These are phyloP conservation scores for Hymenoscyphus fraxineus DNA, from an alignment of 2,329 filamentous ascomycete genomes.

Conservation along the genomic window DNA sequence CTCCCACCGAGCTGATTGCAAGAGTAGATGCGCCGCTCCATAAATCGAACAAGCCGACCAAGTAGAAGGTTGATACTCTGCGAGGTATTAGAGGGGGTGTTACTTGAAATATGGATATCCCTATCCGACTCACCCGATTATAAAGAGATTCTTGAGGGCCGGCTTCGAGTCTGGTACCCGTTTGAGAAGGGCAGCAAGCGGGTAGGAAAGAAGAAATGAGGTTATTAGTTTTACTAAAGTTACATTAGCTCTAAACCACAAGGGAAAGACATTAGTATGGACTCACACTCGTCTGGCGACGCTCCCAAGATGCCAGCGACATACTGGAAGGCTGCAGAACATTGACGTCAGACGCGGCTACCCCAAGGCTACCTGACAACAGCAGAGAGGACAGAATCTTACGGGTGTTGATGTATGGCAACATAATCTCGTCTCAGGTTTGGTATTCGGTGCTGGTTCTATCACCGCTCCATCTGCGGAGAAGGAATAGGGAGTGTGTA, in stretches of 20 bases:
- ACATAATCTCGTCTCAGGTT: constrained; percentile 42
- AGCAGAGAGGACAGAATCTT: constrained; percentile 29
- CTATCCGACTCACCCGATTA: constrained; percentile 58
- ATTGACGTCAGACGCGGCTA: constrained; percentile 30
- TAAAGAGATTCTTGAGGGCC: constrained; percentile 82
- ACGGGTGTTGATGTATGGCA: constrained; percentile 62
- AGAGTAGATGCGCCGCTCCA: constrained; percentile 82
- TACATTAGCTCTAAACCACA: constrained; percentile 10
- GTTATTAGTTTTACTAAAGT: constrained; percentile 84
- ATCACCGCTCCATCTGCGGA: constrained; percentile 27
- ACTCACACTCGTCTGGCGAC: constrained; percentile 60
- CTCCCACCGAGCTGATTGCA: constrained; percentile 70
- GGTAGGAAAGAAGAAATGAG: constrained; percentile 88
- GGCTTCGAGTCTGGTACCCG: constrained; percentile 82
- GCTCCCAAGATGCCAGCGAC: constrained; percentile 54
- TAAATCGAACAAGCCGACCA: constrained; percentile 88
- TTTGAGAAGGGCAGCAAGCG: constrained; percentile 83
- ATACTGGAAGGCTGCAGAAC: constrained; percentile 55
- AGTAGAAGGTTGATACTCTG: constrained; percentile 81
- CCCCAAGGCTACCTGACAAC: constrained; percentile 3
- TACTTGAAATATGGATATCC: constrained; percentile 8
- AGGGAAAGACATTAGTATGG: constrained; percentile 8
- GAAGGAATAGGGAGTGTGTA: background rate
- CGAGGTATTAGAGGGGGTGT: constrained; percentile 14
- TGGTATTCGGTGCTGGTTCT: constrained; percentile 7